Evolutionary conservation across 257 asterid genomes (phyloP), one percentile per base, ranked within the genome.

Genomic region (Leonotis leonurus): DNA sequence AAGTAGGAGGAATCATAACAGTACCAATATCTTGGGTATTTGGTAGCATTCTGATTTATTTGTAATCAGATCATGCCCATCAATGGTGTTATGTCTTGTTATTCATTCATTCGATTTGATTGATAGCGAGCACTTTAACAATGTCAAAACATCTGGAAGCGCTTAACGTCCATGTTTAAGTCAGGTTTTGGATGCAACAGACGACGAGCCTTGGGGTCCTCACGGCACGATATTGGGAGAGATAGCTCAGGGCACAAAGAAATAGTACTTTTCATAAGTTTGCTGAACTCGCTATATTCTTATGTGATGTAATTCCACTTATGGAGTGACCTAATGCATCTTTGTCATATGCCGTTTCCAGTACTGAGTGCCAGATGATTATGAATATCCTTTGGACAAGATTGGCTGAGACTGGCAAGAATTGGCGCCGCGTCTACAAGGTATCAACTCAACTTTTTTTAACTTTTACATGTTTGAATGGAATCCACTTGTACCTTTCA

Each of bases 131-230:
- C n/a, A 11, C 6, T 1, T 1, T 37, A n/a, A n/a, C n/a, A n/a
- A n/a, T 32, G 37, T 32, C 37, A 32, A 32, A 32, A 3, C n/a
- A n/a, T n/a, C n/a, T n/a, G n/a, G n/a, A n/a, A n/a, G n/a, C n/a
- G n/a, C n/a, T n/a, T n/a, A n/a, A n/a, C n/a, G n/a, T n/a, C 70
- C 67, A 60, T 73, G 44, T 62, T 67, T 59, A 50, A 58, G 16
- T 51, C 70, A 93, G 99, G 99, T 85, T 70, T 62, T 93, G 85
- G 99, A 93, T 81, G 99, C 99, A 36, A 93, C 99, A 11, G 95
- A 93, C 43, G 97, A 89, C 43, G 99, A 87, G 67, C 96, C 97
- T 61, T 93, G 99, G 99, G 99, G 99, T 73, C 99, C 99, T 75
- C 99, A 93, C 73, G 99, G 99, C 69, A 87, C 97, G 58, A 87